phyloP scores from a whole-genome alignment of 176 grass and related monocot genomes.

The Cenchrus americanus region DNA sequence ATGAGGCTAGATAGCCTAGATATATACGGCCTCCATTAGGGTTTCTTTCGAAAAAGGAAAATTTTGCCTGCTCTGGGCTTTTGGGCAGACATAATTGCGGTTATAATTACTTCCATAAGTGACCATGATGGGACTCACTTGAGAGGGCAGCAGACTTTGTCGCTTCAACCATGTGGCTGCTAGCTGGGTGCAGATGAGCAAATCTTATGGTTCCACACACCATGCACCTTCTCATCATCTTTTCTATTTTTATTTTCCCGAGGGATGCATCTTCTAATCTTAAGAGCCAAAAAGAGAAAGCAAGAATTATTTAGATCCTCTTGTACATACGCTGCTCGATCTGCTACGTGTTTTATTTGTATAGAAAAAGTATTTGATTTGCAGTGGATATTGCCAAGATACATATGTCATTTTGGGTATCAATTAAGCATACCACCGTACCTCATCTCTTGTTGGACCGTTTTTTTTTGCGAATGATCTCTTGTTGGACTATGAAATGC shows the following conservation, averaged over 20 bases:
- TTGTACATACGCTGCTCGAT: conserved; percentile 12
- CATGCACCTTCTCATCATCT: neutral
- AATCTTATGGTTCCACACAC: conserved; percentile 34
- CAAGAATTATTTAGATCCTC: neutral
- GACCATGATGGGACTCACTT: conserved; percentile 55
- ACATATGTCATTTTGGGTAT: neutral
- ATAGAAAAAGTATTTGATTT: neutral
- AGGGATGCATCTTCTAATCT: conserved; percentile 8
- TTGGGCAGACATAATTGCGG: conserved; percentile 44
- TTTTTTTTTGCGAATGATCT: too few species aligned
- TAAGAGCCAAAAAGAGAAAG: neutral
- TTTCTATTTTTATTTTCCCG: too few species aligned
- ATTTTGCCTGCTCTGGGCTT: conserved; percentile 32
- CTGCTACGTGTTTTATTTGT: neutral
- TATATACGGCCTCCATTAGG: conserved; percentile 29
- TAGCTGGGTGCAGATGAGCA: conserved; percentile 33
- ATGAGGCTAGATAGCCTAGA: neutral
- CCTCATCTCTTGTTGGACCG: too few species aligned
- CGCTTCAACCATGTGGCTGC: conserved; percentile 33
- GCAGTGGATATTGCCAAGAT: neutral
- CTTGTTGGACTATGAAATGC: neutral
- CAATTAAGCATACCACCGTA: neutral
- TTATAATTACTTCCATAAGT: conserved; percentile 53
- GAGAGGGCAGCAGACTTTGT: conserved; percentile 38
- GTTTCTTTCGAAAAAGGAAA: conserved; percentile 20